Base-by-base conservation (phyloP, 345 rosid genomes). In the Reutealis trisperma region DNA sequence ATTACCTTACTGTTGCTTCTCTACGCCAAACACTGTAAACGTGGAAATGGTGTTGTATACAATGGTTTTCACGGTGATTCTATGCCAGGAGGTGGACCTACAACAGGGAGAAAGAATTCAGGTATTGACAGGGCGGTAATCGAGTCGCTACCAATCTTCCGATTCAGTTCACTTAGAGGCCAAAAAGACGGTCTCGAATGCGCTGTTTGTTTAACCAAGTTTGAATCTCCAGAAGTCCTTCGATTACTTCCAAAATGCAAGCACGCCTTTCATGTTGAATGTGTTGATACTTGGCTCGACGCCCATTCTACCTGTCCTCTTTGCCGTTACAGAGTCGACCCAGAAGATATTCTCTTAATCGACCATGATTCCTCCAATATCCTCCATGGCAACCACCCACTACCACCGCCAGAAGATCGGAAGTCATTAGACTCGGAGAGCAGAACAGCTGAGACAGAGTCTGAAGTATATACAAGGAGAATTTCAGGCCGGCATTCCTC, bases 231-330 rank as follows among this genome's bases (percentile, higher is more conserved):
- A 1, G 97, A 94, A 64, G 89, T 91, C 4, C 75, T 94, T 11
- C 64, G 92, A 70, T 82, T 94, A 52, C 66, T 93, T 1, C 98
- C 98, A 25, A 94, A 93, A 81, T 94, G 98, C 77, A 88, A 89
- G 80, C 98, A 94, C 75, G 98, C 97, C 1, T 94, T 94, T 78
- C 98, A 94, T 76, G 94, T 91, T 49, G 98, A 94, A 70, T 93
- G 98, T 70, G 93, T 94, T 30, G 98, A 93, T 77, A 93, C 97
- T 34, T 94, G 98, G 98, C 98, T 94, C 14, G 98, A 94, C 73
- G 93, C 90, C 1, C 98, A 93, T 67, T 94, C 97, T 41, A 93
- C 98, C 18, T 94, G 98, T 70, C 98, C 98, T 52, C 97, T 94
- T 45, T 94, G 98, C 75, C 92, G 98, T 32, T 86, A 83, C 88